Percentiles rank a stretch among this genome's conserved stretches.
These are phyloP conservation scores for Leptographium flavum DNA, from an alignment of 2,329 filamentous ascomycete genomes.

Conservation along the genomic window DNA sequence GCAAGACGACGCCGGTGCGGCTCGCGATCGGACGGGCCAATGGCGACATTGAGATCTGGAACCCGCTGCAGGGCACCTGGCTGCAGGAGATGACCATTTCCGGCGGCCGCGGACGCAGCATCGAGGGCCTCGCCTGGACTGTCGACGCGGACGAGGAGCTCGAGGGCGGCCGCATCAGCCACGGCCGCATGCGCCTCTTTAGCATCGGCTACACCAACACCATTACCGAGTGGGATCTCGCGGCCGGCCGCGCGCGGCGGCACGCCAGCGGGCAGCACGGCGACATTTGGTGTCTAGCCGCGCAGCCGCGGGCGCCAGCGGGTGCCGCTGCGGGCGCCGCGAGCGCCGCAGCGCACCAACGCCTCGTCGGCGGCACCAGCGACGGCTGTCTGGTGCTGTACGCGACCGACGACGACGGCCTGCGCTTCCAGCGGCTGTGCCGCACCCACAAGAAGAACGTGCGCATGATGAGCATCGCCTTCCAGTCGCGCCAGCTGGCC, in stretches of 20 bases:
- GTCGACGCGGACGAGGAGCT: constrained; percentile 65
- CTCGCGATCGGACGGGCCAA: constrained; percentile 86
- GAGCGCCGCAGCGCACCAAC: constrained; percentile 19
- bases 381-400: constrained; percentile 83
- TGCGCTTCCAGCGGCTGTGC: constrained; percentile 66
- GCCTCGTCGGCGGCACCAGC: constrained; percentile 74
- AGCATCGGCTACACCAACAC: constrained; percentile 89
- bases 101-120: constrained; percentile 71
- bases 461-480: constrained; percentile 80
- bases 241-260: constrained; percentile 59
- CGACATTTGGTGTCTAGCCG: constrained; percentile 92
- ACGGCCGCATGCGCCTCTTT: constrained; percentile 74
- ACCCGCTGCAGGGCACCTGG: constrained; percentile 70
- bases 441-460: constrained; percentile 58
- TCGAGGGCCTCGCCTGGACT: constrained; percentile 86
- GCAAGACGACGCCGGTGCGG: constrained; percentile 47
- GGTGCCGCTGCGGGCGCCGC: constrained; percentile 10
- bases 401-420: constrained; percentile 69
- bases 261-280: constrained; percentile 87
- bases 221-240: constrained; percentile 90
- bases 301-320: constrained; percentile 45
- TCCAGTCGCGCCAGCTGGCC: constrained; percentile 69
- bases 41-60: constrained; percentile 97
- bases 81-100: constrained; percentile 76
- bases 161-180: constrained; percentile 38